Evolutionary conservation across 2,329 filamentous ascomycete genomes (phyloP).

Genomic region (Sarocladiaceae sp.): DNA sequence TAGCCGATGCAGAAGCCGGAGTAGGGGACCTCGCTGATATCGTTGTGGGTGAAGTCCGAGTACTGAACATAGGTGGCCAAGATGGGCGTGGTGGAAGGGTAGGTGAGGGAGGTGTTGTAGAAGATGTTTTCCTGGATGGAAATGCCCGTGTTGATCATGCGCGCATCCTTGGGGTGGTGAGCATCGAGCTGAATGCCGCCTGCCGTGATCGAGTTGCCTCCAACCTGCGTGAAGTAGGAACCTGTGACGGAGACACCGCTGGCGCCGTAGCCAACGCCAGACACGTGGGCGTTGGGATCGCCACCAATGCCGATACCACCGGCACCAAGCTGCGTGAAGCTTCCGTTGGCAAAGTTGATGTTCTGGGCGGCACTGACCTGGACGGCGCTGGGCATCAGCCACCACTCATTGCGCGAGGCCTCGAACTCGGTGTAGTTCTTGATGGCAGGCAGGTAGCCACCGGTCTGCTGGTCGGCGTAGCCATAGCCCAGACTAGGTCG

Average conservation of each 20-base stretch:
- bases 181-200: background rate
- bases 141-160: conserved; percentile 6
- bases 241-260: background rate
- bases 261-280: background rate
- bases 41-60: background rate
- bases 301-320: conserved; percentile 3
- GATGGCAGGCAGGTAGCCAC: background rate
- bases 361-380: conserved; percentile 3
- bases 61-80: background rate
- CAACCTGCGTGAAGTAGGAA: conserved; percentile 1
- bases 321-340: background rate
- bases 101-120: background rate
- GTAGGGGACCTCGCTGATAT: background rate
- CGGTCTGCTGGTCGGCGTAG: background rate
- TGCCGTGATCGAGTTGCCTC: conserved; percentile 4
- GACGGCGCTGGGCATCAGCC: background rate
- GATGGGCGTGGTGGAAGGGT: background rate
- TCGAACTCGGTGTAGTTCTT: conserved; percentile 3
- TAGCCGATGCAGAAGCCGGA: background rate
- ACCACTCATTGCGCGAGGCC: background rate
- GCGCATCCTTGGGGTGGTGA: background rate
- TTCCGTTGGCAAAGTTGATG: background rate
- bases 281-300: background rate
- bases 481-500: background rate
- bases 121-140: conserved; percentile 5